These are phyloP conservation scores for Clonostachys sp. DNA, from an alignment of 2,329 filamentous ascomycete species.

Conservation along the genomic window DNA sequence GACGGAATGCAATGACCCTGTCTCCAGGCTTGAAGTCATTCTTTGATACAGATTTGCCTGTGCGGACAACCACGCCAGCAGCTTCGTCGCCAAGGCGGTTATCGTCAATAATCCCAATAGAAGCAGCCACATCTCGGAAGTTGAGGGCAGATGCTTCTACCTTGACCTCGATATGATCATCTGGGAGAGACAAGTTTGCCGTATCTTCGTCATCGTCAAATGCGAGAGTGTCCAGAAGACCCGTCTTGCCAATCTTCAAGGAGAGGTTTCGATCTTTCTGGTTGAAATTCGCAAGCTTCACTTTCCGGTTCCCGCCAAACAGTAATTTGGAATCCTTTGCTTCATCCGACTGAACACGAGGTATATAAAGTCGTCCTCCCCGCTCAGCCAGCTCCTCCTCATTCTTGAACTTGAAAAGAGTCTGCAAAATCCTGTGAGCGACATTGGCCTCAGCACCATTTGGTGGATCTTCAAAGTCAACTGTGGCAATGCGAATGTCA, in stretches of 20 bases:
- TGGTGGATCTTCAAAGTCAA: slow-evolving; percentile 2
- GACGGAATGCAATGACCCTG: slow-evolving; percentile 9
- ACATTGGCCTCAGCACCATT: not conserved
- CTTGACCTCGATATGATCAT: slow-evolving; percentile 22
- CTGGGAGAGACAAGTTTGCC: slow-evolving; percentile 25
- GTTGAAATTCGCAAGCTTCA: not conserved
- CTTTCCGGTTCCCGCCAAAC: not conserved
- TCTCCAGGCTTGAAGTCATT: slow-evolving; percentile 7
- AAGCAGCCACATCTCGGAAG: slow-evolving; percentile 16
- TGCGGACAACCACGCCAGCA: slow-evolving; percentile 9
- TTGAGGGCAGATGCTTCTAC: slow-evolving; percentile 12
- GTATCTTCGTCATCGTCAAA: slow-evolving; percentile 14
- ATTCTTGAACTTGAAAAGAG: not conserved
- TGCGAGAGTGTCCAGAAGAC: slow-evolving; percentile 17
- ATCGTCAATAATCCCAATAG: slow-evolving; percentile 13
- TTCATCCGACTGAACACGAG: slow-evolving; percentile 4
- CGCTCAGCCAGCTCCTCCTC: slow-evolving; percentile 15
- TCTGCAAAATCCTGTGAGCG: not conserved
- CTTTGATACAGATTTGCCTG: slow-evolving; percentile 7
- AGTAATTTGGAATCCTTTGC: slow-evolving; percentile 7
- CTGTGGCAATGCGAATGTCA: not conserved
- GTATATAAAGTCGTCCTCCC: slow-evolving; percentile 12
- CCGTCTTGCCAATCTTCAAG: slow-evolving; percentile 2
- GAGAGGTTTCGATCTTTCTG: slow-evolving; percentile 1
- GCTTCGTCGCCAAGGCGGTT: slow-evolving; percentile 12